Conservation (phyloP, 1,284 basidiomycete species). For the Macrocystidia cucumis region DNA sequence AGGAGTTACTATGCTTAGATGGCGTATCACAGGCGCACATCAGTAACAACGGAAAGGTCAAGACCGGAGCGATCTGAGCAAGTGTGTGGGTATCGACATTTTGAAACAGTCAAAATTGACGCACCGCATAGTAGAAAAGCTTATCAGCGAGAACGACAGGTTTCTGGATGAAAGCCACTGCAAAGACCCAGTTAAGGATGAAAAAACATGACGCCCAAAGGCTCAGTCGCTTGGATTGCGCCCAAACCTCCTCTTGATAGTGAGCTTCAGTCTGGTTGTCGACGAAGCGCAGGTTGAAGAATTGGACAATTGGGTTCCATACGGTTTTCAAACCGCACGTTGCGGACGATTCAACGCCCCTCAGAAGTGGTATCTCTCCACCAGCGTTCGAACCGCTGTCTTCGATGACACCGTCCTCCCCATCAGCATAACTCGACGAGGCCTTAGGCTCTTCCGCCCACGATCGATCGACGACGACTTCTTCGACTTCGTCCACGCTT, state of each 20-base stretch:
- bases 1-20: slow-evolving; percentile 34
- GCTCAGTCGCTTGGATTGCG: slow-evolving; percentile 29
- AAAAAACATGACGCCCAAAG: slow-evolving; percentile 50
- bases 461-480: slow-evolving; percentile 49
- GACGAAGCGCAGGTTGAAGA: slow-evolving; percentile 39
- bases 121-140: slow-evolving; percentile 41
- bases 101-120: slow-evolving; percentile 1
- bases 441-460: slow-evolving; percentile 36
- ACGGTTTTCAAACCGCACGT: slow-evolving; percentile 7
- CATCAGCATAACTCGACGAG: slow-evolving; percentile 30
- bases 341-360: slow-evolving; percentile 13
- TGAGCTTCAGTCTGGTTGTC: slow-evolving; percentile 39
- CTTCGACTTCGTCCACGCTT: slow-evolving; percentile 33
- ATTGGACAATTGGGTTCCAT: slow-evolving; percentile 17
- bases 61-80: slow-evolving; percentile 12
- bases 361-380: slow-evolving; percentile 1
- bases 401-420: slow-evolving; percentile 15
- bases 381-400: slow-evolving; percentile 1
- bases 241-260: slow-evolving; percentile 26
- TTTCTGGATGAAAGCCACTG: slow-evolving; percentile 30
- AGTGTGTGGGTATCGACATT: slow-evolving; percentile 2
- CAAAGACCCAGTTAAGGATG: slow-evolving; percentile 51
- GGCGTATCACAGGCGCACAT: slow-evolving; percentile 52
- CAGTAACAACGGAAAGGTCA: slow-evolving; percentile 19
- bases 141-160: slow-evolving; percentile 41